Evolutionary conservation across 176 grass and related monocot genomes (phyloP).

Genomic region (Triticum dicoccoides): DNA sequence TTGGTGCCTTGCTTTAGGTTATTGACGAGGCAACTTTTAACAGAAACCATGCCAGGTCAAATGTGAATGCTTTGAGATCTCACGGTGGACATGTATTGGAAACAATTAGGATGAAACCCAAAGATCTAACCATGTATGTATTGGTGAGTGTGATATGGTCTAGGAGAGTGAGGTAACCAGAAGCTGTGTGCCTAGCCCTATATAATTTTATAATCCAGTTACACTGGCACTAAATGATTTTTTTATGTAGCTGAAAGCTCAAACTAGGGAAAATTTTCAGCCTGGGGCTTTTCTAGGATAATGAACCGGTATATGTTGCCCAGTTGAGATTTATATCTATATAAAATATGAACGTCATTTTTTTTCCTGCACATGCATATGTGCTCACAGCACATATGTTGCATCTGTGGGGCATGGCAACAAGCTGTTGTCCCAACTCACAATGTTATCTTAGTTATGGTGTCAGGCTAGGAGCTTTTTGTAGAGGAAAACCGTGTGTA

Average conservation of each 20-base stretch:
- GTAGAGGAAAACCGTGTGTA: neutral
- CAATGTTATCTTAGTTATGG: neutral
- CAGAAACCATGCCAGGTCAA: neutral
- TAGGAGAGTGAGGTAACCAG: neutral
- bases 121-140: neutral
- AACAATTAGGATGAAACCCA: neutral
- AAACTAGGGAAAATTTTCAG: neutral
- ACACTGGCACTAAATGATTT: neutral
- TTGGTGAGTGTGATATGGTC: neutral
- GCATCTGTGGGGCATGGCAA: neutral
- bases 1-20: neutral
- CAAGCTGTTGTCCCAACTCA: neutral
- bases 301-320: neutral
- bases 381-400: neutral
- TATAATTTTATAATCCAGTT: neutral
- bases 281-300: neutral
- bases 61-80: neutral
- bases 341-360: neutral
- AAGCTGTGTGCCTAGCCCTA: neutral
- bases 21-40: neutral
- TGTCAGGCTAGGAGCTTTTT: neutral
- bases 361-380: neutral
- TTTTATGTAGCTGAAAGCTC: neutral
- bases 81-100: neutral
- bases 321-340: neutral